Evolutionary conservation across 2,329 filamentous ascomycete species (phyloP).

Genomic region (Fusarium sulawesiense): DNA sequence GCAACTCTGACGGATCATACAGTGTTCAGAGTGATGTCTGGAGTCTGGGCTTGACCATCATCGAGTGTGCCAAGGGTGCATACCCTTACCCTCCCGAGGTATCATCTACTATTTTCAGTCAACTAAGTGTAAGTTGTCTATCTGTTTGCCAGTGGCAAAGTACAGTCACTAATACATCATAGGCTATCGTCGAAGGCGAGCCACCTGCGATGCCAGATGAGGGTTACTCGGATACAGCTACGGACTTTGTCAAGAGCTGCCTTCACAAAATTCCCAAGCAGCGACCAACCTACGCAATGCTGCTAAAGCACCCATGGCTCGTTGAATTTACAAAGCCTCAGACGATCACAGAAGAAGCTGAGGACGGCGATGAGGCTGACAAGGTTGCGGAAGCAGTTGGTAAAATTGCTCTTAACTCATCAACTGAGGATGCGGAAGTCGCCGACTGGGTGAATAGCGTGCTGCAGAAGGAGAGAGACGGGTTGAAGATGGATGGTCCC

Average conservation of each 20-base stretch:
- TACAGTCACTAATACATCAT: conserved; percentile 23
- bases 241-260: conserved; percentile 88
- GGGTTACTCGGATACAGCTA: conserved; percentile 81
- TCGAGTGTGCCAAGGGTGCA: conserved; percentile 92
- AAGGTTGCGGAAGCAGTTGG: conserved; percentile 58
- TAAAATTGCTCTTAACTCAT: conserved; percentile 56
- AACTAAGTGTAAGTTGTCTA: conserved; percentile 81
- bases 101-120: conserved; percentile 98
- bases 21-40: conserved; percentile 98
- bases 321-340: conserved; percentile 78
- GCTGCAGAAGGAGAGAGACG: conserved; percentile 68
- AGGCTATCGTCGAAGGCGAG: conserved; percentile 99
- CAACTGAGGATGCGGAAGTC: conserved; percentile 79
- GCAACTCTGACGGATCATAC: conserved; percentile 83
- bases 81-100: conserved; percentile 98
- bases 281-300: conserved; percentile 91
- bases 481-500: conserved; percentile 58
- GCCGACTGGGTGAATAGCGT: conserved; percentile 84
- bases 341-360: conserved; percentile 77
- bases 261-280: conserved; percentile 92
- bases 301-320: conserved; percentile 92
- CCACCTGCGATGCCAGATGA: conserved; percentile 85
- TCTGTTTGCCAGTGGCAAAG: neutral
- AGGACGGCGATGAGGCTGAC: conserved; percentile 67
- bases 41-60: conserved; percentile 93